Base-by-base conservation (phyloP, 1,139 yeast species). In the Suhomyces ambrosiae region DNA sequence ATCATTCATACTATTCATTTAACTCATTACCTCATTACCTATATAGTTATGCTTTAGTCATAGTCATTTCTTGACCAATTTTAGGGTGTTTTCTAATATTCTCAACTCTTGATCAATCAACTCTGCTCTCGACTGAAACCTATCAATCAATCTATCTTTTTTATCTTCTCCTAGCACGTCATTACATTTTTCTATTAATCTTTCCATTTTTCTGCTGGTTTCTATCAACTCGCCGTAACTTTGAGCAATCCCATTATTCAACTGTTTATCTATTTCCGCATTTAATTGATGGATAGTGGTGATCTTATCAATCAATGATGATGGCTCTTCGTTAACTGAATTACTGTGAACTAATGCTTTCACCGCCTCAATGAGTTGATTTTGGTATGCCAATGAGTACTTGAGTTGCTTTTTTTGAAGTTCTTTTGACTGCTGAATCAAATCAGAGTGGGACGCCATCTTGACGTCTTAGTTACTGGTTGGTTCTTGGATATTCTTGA, bases 251-350 rank as follows among this genome's bases (percentile, higher is more conserved):
- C 42, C 67, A 10, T 53, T 44, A 24, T 55, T 55, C 35, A 70
- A 43, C 42, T 70, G 76, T 11, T 52, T 48, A 38, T 68, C 68
- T 10, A 71, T 68, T 27, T 68, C 68, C 4, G 50, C 38, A 48
- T 71, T 66, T 14, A 71, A 50, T 33, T 68, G 65, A 40, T 69
- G 75, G 8, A 71, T 67, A 7, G 76, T 70, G n/a, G 71, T 58
- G 38, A 71, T 68, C 46, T 71, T 71, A 41, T 71, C 76, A 8
- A 71, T 42, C 7, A 66, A 47, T 1, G 63, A 47, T 1, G 70
- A 56, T 26, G 52, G 51, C 13, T 42, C 46, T n/a, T 48, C 48
- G 33, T 45, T 42, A 27, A 35, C 37, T 7, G 73, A 65, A 38
- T 69, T 67, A 32, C 55, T 46, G 19, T 46, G 45, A 7, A 65